Evolutionary conservation across 257 asterid species (phyloP), one percentile per base, ranked within the genome.

Genomic region (Solanum infundibuliforme): DNA sequence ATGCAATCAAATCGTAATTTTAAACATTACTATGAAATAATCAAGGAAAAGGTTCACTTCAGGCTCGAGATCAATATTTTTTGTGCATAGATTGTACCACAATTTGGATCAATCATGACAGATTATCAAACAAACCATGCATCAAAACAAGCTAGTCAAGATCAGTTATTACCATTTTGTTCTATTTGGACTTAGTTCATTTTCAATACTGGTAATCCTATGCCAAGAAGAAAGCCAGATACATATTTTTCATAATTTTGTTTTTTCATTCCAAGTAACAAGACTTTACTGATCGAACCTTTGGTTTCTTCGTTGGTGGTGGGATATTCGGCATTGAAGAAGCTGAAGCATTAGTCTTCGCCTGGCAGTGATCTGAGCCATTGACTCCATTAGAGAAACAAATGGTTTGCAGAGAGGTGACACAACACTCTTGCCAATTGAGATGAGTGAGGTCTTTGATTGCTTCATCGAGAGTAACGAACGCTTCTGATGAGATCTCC

Each of bases 341-440:
- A 48, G 43, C 85, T 82, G 85, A 48, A 10, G 85, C 41, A 5
- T 48, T 82, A 29, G 68, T 81, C 39, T 48, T 82, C 12, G 4
- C 25, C 85, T 82, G 68, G 69, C 43, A 9, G 41, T 18, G 41
- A 48, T 16, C 14, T 5, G 69, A 29, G 43, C 32, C 39, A 7
- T 8, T 25, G 55, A 3, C 52, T 43, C 34, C 35, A 46, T 43
- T 72, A 27, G 36, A 81, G 88, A 82, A 82, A 31, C 85, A 48
- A 82, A 82, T 82, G 74, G 90, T 91, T 88, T 88, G 88, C 77
- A 95, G 88, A 77, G 98, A 95, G 88, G 96, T 93, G 89, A 91
- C 89, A 88, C 94, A 93, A 88, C 98, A 95, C 89, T 94, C 98
- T 2, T 93, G 89, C 99, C 99, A 95, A 58, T 92, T 85, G 86